These are phyloP conservation scores for Arbutus unedo DNA, from an alignment of 148 eudicot genomes.

Conservation along the genomic window DNA sequence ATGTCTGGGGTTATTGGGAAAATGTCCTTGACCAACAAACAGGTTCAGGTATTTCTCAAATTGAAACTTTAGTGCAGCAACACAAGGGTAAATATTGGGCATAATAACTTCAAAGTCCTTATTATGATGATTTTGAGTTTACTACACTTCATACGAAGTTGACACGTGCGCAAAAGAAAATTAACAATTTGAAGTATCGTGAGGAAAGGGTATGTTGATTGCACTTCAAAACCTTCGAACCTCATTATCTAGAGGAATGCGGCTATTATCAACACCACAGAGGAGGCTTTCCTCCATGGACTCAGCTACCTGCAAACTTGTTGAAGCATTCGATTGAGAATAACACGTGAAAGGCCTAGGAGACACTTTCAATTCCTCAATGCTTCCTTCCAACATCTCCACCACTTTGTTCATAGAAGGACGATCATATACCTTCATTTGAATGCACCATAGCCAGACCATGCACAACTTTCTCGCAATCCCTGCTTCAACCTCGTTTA, in stretches of 20 bases:
- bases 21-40: no score
- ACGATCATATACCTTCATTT: conserved; percentile 3
- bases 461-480: background rate
- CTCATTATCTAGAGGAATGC: background rate
- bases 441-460: conserved; percentile 9
- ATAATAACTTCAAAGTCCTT: background rate
- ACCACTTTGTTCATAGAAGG: conserved; percentile 13
- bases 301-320: background rate
- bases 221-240: background rate
- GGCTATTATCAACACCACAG: background rate
- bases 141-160: background rate
- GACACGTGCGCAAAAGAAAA: background rate
- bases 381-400: conserved; percentile 6
- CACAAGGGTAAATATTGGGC: background rate
- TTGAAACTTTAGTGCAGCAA: background rate
- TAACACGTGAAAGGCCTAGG: background rate
- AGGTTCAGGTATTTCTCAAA: background rate
- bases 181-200: background rate
- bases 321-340: background rate
- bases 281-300: background rate
- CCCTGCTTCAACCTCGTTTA: background rate
- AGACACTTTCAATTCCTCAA: conserved; percentile 4
- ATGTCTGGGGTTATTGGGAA: background rate
- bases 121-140: background rate
- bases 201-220: background rate